Conservation (phyloP, 495 filamentous ascomycete genomes). For the Halenospora varia region DNA sequence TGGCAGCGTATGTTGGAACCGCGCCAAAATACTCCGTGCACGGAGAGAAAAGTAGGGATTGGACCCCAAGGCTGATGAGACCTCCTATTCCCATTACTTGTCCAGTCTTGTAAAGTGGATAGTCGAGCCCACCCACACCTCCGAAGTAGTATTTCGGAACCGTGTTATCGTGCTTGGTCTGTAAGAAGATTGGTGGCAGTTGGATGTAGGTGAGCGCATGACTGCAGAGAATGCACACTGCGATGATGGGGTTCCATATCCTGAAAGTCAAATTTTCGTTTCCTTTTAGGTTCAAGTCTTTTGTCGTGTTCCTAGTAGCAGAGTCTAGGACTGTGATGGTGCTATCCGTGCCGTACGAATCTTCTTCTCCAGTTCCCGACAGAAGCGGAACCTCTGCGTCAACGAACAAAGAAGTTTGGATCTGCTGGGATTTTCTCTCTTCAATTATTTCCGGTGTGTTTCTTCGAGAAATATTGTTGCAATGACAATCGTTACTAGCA, state of each 20-base stretch:
- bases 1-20: slow-evolving; percentile 56
- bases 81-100: slow-evolving; percentile 84
- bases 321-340: too few species aligned
- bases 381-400: background rate
- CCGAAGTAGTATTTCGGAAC: background rate
- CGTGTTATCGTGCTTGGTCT: slow-evolving; percentile 10
- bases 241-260: background rate
- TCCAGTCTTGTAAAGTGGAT: slow-evolving; percentile 74
- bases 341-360: background rate
- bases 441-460: slow-evolving; percentile 71
- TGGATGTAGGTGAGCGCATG: background rate
- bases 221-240: background rate
- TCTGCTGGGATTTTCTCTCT: background rate
- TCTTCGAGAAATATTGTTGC: slow-evolving; percentile 84
- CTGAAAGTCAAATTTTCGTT: background rate
- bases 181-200: background rate
- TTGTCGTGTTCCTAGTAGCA: background rate
- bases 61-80: slow-evolving; percentile 71
- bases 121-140: slow-evolving; percentile 78
- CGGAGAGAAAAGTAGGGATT: slow-evolving; percentile 37
- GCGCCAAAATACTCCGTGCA: background rate
- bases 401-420: background rate
- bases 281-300: background rate
- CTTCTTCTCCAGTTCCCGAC: background rate
- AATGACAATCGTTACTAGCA: slow-evolving; percentile 56